phyloP scores from a whole-genome alignment of 2,329 filamentous ascomycete species.

The Colletotrichum aenigma region DNA sequence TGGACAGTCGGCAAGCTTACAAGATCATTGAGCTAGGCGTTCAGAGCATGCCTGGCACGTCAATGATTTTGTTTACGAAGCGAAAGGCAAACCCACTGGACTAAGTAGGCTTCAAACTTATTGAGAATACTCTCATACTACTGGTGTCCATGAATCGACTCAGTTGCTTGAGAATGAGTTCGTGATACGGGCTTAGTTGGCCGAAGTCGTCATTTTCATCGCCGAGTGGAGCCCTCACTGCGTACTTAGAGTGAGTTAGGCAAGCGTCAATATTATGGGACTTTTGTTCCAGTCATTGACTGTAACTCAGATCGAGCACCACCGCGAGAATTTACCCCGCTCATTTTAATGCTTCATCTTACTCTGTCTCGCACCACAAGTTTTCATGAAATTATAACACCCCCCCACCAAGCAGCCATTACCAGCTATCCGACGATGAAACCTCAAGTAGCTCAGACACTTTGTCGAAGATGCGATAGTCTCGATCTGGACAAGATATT shows the following conservation, averaged over 20 bases:
- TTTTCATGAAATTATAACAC: accelerated
- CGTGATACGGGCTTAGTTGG: not conserved
- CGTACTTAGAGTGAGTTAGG: accelerated
- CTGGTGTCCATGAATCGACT: accelerated
- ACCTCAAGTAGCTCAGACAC: accelerated
- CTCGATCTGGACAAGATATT: not conserved
- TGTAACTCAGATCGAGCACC: not conserved
- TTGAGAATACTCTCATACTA: no score
- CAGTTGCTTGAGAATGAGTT: not conserved
- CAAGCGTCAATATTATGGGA: not conserved
- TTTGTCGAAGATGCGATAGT: not conserved
- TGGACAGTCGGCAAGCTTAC: not conserved
- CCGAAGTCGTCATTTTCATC: not conserved
- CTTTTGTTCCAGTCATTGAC: not conserved
- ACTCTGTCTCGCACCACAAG: not conserved
- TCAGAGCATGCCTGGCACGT: no score
- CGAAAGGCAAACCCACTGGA: no score
- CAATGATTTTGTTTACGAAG: no score
- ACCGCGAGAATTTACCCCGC: not conserved
- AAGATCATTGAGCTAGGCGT: not conserved
- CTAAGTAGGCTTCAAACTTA: no score
- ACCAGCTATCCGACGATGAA: not conserved
- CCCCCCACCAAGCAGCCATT: accelerated
- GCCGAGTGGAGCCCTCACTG: not conserved
- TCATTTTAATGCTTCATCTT: not conserved